phyloP scores from a whole-genome alignment of 495 filamentous ascomycete species.

The Margaritispora aquatica region DNA sequence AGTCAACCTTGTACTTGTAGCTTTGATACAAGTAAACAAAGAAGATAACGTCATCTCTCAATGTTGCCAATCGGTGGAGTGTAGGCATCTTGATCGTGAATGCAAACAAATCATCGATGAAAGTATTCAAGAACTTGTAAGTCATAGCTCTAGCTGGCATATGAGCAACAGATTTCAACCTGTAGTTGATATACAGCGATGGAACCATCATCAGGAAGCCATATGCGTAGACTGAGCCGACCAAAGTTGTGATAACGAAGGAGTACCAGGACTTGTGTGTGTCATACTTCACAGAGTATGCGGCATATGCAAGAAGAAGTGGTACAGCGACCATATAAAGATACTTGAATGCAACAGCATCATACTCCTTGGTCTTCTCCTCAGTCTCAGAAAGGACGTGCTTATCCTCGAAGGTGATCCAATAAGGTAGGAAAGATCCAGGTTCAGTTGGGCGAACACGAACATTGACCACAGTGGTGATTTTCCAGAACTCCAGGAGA shows the following conservation, averaged over 20 bases:
- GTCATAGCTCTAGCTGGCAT: conserved; percentile 96
- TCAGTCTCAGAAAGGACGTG: conserved; percentile 92
- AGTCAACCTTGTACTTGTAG: conserved; percentile 90
- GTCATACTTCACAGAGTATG: conserved; percentile 86
- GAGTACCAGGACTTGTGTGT: conserved; percentile 98
- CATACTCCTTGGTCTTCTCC: conserved; percentile 96
- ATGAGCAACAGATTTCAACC: conserved; percentile 91
- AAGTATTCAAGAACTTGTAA: conserved; percentile 90
- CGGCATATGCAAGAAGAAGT: conserved; percentile 79
- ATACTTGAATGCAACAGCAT: conserved; percentile 94
- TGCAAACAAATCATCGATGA: conserved; percentile 75
- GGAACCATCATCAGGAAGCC: conserved; percentile 99
- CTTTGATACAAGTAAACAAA: conserved; percentile 97
- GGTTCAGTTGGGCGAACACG: conserved; percentile 56
- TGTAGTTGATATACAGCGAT: conserved; percentile 96
- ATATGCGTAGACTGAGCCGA: conserved; percentile 95
- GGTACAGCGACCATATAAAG: conserved; percentile 90
- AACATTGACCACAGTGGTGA: conserved; percentile 95
- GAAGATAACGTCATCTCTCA: conserved; percentile 95
- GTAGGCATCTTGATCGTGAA: conserved; percentile 99
- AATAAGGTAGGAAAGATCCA: conserved; percentile 72
- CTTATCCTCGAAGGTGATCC: conserved; percentile 89
- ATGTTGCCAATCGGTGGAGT: conserved; percentile 87
- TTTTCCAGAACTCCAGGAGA: conserved; percentile 92
- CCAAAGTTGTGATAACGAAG: conserved; percentile 82